Evolutionary conservation across 306 rosid genomes (phyloP).

Genomic region (Argentina anserina): DNA sequence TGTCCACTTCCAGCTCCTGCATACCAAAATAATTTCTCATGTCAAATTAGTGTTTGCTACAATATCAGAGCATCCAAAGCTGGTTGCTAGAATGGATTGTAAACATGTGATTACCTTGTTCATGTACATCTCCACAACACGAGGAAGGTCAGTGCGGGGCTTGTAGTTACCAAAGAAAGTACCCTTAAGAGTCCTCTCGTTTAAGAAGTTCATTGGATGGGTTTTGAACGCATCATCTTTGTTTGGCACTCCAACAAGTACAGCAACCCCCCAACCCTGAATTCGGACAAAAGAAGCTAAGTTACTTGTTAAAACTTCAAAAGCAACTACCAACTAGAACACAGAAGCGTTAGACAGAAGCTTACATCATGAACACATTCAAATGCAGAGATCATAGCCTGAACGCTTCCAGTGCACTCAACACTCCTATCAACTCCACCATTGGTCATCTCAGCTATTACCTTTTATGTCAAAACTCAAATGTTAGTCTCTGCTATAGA

Average conservation of each 20-base stretch:
- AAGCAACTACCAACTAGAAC: neutral
- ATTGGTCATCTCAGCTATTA: slow-evolving; percentile 74
- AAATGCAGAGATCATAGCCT: slow-evolving; percentile 88
- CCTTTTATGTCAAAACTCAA: slow-evolving; percentile 42
- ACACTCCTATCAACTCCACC: slow-evolving; percentile 91
- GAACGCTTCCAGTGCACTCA: slow-evolving; percentile 84
- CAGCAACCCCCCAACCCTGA: slow-evolving; percentile 97
- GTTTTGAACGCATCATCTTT: slow-evolving; percentile 85
- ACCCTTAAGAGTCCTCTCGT: slow-evolving; percentile 86
- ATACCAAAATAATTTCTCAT: neutral
- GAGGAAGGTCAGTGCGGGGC: slow-evolving; percentile 72
- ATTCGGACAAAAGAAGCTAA: neutral
- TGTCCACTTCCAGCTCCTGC: slow-evolving; percentile 74
- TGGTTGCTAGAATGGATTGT: neutral
- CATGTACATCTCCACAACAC: slow-evolving; percentile 74
- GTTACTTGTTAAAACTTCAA: neutral
- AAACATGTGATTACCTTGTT: slow-evolving; percentile 28
- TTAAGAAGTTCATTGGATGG: slow-evolving; percentile 64
- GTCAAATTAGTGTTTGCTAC: neutral
- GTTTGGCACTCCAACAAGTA: slow-evolving; percentile 83
- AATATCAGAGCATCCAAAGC: neutral
- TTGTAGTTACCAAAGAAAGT: slow-evolving; percentile 91
- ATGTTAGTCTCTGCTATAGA: neutral
- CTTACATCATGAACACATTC: slow-evolving; percentile 90
- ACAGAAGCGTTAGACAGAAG: neutral